Conservation (phyloP, 139 green algal genomes). For the Chloropicon primus region DNA sequence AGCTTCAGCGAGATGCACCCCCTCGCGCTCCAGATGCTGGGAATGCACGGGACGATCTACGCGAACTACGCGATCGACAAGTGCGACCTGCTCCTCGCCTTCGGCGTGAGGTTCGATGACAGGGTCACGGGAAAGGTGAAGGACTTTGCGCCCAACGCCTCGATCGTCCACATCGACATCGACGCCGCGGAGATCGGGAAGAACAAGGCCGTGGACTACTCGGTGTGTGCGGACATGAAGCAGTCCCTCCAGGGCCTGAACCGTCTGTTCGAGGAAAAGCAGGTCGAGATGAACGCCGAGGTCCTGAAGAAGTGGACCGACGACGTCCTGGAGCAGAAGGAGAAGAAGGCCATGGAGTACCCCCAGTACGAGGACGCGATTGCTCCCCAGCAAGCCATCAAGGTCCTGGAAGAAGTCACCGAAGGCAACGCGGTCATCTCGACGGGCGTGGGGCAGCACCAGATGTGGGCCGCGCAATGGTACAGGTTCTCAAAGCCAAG, state of each 20-base stretch:
- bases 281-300: not conserved
- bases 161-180: constrained; percentile 97
- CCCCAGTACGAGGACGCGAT: constrained; percentile 75
- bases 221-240: constrained; percentile 66
- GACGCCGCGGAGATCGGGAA: constrained; percentile 97
- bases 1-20: constrained; percentile 35
- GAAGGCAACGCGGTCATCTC: constrained; percentile 89
- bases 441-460: constrained; percentile 96
- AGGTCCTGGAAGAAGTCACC: constrained; percentile 85
- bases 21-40: constrained; percentile 78
- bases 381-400: constrained; percentile 86
- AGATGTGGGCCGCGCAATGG: constrained; percentile 97
- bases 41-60: constrained; percentile 95
- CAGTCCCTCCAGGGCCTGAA: constrained; percentile 55
- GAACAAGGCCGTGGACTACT: constrained; percentile 92
- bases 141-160: constrained; percentile 70
- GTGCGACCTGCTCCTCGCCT: constrained; percentile 64
- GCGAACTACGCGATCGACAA: constrained; percentile 94
- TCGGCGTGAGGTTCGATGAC: constrained; percentile 98
- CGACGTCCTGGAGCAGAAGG: constrained; percentile 45
- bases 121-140: constrained; percentile 97
- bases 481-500: constrained; percentile 69
- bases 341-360: constrained; percentile 73
- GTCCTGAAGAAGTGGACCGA: constrained; percentile 31
- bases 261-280: constrained; percentile 13